Base-by-base conservation (phyloP, 805 yeast genomes). In the Metschnikowia lunata region DNA sequence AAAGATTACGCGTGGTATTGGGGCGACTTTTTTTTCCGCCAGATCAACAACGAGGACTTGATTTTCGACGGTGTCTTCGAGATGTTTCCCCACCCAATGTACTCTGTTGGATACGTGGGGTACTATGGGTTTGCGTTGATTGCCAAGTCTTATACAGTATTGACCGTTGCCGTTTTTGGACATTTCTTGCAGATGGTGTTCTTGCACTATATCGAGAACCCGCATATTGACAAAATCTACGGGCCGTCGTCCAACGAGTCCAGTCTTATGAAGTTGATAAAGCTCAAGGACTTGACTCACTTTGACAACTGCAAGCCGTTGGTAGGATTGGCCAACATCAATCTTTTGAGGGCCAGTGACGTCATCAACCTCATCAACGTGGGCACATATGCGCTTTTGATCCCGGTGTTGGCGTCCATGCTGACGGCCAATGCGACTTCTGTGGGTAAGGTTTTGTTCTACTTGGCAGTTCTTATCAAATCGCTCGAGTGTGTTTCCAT, bases 1-100 rank as follows among this genome's bases (percentile, higher is more conserved):
- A 86, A 87, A 61, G 96, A 87, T 59, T 87, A 82, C 60, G 96
- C 96, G 9, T 87, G 96, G 96, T 87, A 87, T 63, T 87, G 96
- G 96, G 96, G 96, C 26, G 96, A 88, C 64, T 87, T 87, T 66
- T 87, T 87, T 74, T 87, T 87, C 66, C 69, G 88, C 43, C 85
- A 85, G 59, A 66, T 69, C 51, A 71, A 70, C 52, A 79, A 78
- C 50, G 78, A 73, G 59, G 83, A 83, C 46, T 73, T 87, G 55
- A 83, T 86, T 28, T 87, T 87, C 64, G 95, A 88, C 61, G 96
- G 95, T 34, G 93, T 87, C 8, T 87, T 86, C 62, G 91, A 87
- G 62, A 76, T 87, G 74, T 87, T 89, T 12, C 96, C 96, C 14
- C 96, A 87, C 59, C 96, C 96, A 42, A 87, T 87, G 96, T 87